phyloP scores from a whole-genome alignment of 2,329 filamentous ascomycete species.

The Magnaporthiopsis rhizophila region DNA sequence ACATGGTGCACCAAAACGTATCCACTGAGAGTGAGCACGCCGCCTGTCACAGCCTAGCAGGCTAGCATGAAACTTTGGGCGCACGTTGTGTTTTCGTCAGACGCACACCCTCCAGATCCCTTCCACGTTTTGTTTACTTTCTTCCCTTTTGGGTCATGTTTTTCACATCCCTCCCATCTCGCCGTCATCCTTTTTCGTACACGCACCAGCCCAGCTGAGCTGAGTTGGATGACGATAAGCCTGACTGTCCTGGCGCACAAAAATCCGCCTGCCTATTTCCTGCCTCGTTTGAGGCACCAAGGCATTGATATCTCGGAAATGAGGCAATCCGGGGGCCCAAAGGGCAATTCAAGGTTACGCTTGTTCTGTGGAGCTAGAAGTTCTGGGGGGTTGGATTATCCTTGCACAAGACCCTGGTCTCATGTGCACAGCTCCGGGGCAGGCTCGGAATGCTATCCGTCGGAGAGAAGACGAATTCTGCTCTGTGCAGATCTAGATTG shows the following conservation, averaged over 20 bases:
- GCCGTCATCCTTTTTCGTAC: too few relatives aligned
- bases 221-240: neutral
- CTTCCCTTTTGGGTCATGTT: neutral
- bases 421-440: too few relatives aligned
- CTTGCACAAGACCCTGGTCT: neutral
- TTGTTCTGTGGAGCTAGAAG: neutral
- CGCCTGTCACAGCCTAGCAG: neutral
- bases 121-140: neutral
- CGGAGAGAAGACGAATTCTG: neutral
- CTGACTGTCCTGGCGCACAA: neutral
- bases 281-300: neutral
- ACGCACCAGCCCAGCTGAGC: too few relatives aligned
- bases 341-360: neutral
- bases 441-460: neutral
- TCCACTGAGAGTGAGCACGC: neutral
- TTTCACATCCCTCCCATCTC: neutral
- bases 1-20: neutral
- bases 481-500: neutral
- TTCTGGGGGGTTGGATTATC: neutral
- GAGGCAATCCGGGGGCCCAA: neutral
- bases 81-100: neutral
- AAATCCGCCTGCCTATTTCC: neutral
- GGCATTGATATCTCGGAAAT: conserved; percentile 2
- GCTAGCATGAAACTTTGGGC: neutral
- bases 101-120: too few relatives aligned